Percentiles rank a stretch among this genome's conserved stretches.
Conservation (phyloP, 805 yeast genomes). For the Candida fluviatilis region DNA sequence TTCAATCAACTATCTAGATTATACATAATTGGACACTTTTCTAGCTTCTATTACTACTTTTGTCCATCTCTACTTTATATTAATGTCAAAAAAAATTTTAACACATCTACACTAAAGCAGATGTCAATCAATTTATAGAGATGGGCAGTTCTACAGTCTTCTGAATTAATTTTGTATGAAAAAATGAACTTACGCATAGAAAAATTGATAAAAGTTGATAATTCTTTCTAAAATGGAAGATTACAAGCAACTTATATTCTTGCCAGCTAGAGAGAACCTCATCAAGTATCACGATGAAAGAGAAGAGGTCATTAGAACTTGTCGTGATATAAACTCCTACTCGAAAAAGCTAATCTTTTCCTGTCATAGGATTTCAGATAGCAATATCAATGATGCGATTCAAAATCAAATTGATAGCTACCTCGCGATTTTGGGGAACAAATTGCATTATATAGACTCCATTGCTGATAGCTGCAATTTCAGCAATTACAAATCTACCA, state of each 20-base stretch:
- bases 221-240: constrained; percentile 1
- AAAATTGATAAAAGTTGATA: background rate
- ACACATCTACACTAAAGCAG: too few species aligned
- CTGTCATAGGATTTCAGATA: constrained; percentile 14
- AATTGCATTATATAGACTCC: constrained; percentile 6
- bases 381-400: background rate
- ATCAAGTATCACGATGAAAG: constrained; percentile 25
- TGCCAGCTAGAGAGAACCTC: constrained; percentile 18
- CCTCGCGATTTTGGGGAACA: constrained; percentile 9
- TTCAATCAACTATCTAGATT: too few species aligned
- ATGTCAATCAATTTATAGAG: too few species aligned
- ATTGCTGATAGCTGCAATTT: constrained; percentile 12
- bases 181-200: too few species aligned
- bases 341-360: constrained; percentile 33
- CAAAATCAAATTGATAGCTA: constrained; percentile 12
- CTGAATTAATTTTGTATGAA: background rate
- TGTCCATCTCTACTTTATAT: too few species aligned
- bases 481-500: constrained; percentile 13
- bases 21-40: too few species aligned
- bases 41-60: too few species aligned
- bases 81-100: too few species aligned
- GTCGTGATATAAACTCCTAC: constrained; percentile 34
- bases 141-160: too few species aligned
- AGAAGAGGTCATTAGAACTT: constrained; percentile 28
- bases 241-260: constrained; percentile 10